Base-by-base conservation (phyloP, 1,139 yeast species). In the Candida freyschussii region DNA sequence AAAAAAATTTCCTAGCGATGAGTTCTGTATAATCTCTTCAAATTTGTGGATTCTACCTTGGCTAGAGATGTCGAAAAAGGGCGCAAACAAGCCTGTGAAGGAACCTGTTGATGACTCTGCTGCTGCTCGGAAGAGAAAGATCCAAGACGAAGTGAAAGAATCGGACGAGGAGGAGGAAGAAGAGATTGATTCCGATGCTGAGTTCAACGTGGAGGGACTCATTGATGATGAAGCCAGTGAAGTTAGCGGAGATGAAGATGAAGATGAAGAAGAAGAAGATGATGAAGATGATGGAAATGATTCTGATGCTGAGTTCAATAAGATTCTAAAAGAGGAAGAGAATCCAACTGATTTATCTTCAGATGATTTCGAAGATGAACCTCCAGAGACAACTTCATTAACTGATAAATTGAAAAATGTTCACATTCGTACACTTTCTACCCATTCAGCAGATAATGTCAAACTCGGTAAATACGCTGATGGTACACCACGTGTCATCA, bases 401-500 rank as follows among this genome's bases (percentile, higher is more conserved):
- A 69, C 74, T 11, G 84, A 78, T 37, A 71, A 65, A 43, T 56
- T 78, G 23, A 63, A 78, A 16, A 72, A 72, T 22, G 60, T 78
- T 21, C 67, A 72, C 21, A 62, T 78, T 24, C 67, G 75, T 41
- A 65, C 75, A 10, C 54, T 71, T 40, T 67, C 75, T 2, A 63
- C 59, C 34, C 50, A 50, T 6, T 57, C 69, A 42, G 55, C 63
- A 13, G 56, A 59, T 4, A 56, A 25, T 5, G 59, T 56, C 21
- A 55, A 71, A 20, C 65, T 66, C 31, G 65, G 82, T 17, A 67
- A 67, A 44, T 82, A 72, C 48, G 78, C 96, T 0, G 96, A 89
- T 58, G 96, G 96, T 8, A 66, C 71, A 35, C 76, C 78, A 13
- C 69, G 97, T 55, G 60, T 78, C 8, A 68, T 89, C 39, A 78